These are phyloP conservation scores for Peniophora sp. DNA, from an alignment of 1,284 basidiomycete species.

Conservation along the genomic window DNA sequence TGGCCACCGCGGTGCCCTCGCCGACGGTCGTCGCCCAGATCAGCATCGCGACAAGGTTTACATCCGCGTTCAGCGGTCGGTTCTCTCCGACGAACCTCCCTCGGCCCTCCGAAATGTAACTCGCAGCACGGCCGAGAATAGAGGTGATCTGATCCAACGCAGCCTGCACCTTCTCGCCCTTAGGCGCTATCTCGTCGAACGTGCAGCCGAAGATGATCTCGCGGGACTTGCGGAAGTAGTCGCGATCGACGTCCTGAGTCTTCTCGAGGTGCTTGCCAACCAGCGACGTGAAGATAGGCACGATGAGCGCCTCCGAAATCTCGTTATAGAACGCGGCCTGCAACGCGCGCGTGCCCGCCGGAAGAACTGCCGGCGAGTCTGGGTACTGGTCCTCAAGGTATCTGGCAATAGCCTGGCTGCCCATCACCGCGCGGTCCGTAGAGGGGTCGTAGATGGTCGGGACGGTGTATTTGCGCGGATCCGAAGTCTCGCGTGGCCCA, in stretches of 20 bases:
- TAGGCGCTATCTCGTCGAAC: not conserved
- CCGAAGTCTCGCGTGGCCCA: not conserved
- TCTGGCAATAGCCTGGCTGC: slow-evolving; percentile 8
- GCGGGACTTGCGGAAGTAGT: not conserved
- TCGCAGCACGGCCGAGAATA: not conserved
- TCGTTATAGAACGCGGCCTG: not conserved
- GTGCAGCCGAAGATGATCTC: not conserved
- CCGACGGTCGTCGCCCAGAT: not conserved
- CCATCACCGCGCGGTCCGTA: slow-evolving; percentile 2
- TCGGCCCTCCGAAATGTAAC: not conserved
- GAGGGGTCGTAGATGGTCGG: slow-evolving; percentile 10
- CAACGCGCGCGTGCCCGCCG: slow-evolving; percentile 1
- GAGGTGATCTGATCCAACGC: not conserved
- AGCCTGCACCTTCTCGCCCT: not conserved
- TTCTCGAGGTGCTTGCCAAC: not conserved
- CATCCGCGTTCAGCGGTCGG: not conserved
- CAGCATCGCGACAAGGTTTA: not conserved
- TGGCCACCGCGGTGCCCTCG: not conserved
- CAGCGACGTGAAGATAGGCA: not conserved
- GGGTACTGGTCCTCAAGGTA: slow-evolving; percentile 10
- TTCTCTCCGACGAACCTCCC: not conserved
- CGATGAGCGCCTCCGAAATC: not conserved
- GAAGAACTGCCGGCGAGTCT: not conserved
- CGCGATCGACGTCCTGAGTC: not conserved
- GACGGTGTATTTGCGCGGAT: slow-evolving; percentile 8